These are phyloP conservation scores for Danielia reshetovae DNA, from an alignment of 805 yeast species.

Conservation along the genomic window DNA sequence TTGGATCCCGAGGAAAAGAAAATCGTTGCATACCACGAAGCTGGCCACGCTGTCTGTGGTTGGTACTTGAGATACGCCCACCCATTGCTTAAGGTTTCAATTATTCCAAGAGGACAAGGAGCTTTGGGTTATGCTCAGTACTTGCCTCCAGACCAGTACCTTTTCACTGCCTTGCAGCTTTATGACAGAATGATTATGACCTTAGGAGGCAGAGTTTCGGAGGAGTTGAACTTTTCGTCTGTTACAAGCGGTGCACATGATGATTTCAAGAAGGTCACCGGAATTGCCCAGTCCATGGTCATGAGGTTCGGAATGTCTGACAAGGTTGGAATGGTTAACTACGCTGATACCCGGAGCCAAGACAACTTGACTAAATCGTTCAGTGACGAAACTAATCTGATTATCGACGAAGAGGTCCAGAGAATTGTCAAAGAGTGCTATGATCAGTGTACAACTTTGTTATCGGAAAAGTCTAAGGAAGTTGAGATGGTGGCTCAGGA, in stretches of 20 bases:
- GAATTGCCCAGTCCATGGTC: conserved; percentile 88
- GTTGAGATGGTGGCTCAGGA: conserved; percentile 87
- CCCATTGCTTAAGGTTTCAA: conserved; percentile 88
- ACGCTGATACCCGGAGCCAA: conserved; percentile 45
- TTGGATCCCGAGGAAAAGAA: conserved; percentile 76
- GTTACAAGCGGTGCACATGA: conserved; percentile 93
- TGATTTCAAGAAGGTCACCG: conserved; percentile 88
- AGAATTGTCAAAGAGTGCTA: conserved; percentile 65
- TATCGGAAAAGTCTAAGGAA: conserved; percentile 66
- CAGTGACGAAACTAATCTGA: conserved; percentile 65
- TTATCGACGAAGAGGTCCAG: conserved; percentile 68
- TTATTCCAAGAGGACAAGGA: conserved; percentile 92
- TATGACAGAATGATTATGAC: conserved; percentile 90
- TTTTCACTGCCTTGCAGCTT: conserved; percentile 72
- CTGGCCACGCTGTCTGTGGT: conserved; percentile 95
- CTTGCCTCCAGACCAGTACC: conserved; percentile 82
- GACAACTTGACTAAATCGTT: conserved; percentile 57
- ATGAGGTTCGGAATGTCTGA: conserved; percentile 85
- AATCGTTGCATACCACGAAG: conserved; percentile 91
- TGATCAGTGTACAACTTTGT: conserved; percentile 51
- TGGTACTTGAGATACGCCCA: conserved; percentile 88
- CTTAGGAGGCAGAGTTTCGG: conserved; percentile 88
- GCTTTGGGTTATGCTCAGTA: conserved; percentile 96
- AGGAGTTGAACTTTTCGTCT: conserved; percentile 79
- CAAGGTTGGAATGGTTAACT: conserved; percentile 64